Conservation (phyloP, 2,329 filamentous ascomycete genomes). For the Hymenoscyphus infarciens region DNA sequence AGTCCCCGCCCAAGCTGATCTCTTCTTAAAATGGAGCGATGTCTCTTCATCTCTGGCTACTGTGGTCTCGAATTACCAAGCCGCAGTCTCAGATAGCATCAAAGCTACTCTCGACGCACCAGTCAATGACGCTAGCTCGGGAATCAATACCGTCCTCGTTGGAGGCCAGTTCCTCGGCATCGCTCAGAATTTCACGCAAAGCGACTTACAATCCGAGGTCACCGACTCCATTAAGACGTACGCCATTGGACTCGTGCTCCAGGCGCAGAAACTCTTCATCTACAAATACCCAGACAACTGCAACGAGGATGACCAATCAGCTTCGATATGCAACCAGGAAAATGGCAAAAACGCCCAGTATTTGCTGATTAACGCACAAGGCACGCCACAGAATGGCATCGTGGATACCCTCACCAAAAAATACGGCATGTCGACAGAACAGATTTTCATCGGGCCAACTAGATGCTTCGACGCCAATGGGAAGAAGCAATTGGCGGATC, state of each 20-base stretch:
- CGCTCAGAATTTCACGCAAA: slow-evolving; percentile 17
- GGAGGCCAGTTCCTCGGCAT: slow-evolving; percentile 15
- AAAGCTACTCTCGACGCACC: slow-evolving; percentile 7
- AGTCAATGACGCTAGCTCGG: slow-evolving; percentile 6
- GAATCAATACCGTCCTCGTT: slow-evolving; percentile 12
- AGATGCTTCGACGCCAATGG: slow-evolving; percentile 2
- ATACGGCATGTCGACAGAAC: not conserved
- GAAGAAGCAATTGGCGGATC: slow-evolving; percentile 7
- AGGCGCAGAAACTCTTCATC: slow-evolving; percentile 11
- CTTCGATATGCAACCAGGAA: too few species aligned
- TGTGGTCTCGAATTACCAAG: slow-evolving; percentile 14
- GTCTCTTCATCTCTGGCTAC: slow-evolving; percentile 4
- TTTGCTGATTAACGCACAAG: not conserved
- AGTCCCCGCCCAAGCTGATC: slow-evolving; percentile 5
- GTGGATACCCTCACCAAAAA: not conserved
- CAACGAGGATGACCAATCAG: not conserved
- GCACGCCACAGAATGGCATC: not conserved
- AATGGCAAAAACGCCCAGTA: not conserved
- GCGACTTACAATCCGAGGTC: slow-evolving; percentile 11
- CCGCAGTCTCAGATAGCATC: slow-evolving; percentile 3
- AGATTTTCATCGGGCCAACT: not conserved
- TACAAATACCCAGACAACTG: not conserved
- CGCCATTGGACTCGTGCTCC: slow-evolving; percentile 12
- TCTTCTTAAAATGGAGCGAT: slow-evolving; percentile 16
- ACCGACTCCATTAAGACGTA: slow-evolving; percentile 5